phyloP scores from a whole-genome alignment of 2,329 filamentous ascomycete species.

The Penicillium sp. region DNA sequence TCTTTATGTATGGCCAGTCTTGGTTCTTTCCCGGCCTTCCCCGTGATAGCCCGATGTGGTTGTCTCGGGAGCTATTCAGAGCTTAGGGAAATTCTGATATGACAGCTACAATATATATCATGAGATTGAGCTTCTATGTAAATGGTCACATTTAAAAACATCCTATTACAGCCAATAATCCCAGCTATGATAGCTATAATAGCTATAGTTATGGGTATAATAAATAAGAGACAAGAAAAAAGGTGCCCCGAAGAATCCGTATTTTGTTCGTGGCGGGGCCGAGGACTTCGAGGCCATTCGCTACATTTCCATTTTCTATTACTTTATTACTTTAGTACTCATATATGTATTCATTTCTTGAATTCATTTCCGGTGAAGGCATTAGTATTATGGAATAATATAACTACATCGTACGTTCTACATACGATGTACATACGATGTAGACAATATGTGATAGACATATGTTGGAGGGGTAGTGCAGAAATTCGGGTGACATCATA shows the following conservation, averaged over 20 bases:
- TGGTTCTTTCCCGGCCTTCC: constrained; percentile 14
- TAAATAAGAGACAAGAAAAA: not conserved
- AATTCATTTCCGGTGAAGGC: not conserved
- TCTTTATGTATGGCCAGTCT: constrained; percentile 6
- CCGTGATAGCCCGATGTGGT: constrained; percentile 16
- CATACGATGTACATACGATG: not conserved
- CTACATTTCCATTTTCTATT: constrained; percentile 5
- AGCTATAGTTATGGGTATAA: not conserved
- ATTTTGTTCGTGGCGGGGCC: constrained; percentile 27
- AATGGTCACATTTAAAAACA: not conserved
- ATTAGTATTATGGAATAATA: not conserved
- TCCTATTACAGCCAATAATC: not conserved
- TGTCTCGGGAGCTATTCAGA: not conserved
- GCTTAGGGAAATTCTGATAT: too few relatives aligned
- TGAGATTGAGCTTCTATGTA: not conserved
- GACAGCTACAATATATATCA: not conserved
- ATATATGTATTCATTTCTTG: not conserved
- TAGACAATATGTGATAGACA: not conserved
- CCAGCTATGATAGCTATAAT: not conserved
- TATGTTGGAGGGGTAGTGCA: not conserved
- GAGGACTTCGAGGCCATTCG: constrained; percentile 23
- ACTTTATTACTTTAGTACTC: not conserved
- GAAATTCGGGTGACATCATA: constrained; percentile 5
- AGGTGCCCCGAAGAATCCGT: constrained; percentile 14
- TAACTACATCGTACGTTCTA: not conserved